Evolutionary conservation across 805 yeast species (phyloP).

Genomic region (Myxozyma melibiosi): DNA sequence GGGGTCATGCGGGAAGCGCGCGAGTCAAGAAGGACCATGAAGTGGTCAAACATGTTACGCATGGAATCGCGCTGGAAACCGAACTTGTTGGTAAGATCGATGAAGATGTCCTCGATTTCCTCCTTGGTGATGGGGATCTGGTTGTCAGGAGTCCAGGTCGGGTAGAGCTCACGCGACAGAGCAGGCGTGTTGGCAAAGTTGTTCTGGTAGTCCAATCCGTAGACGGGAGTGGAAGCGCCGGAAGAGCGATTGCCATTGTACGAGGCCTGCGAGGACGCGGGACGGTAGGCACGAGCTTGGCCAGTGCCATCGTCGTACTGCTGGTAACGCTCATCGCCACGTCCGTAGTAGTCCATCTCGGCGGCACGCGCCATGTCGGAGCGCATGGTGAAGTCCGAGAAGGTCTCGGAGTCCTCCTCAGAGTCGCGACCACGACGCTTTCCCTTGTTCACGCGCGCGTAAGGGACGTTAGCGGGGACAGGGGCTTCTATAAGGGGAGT

Average conservation of each 20-base stretch:
- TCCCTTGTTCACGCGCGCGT: constrained; percentile 24
- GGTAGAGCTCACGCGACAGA: constrained; percentile 73
- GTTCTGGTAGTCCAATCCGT: constrained; percentile 59
- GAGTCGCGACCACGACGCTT: constrained; percentile 35
- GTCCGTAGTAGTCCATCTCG: constrained; percentile 46
- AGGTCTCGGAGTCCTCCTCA: constrained; percentile 46
- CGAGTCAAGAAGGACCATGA: constrained; percentile 81
- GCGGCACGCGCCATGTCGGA: constrained; percentile 45
- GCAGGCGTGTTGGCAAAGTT: constrained; percentile 20
- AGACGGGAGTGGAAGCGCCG: constrained; percentile 93
- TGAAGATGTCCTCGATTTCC: constrained; percentile 64
- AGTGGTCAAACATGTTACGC: constrained; percentile 77
- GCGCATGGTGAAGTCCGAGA: constrained; percentile 49
- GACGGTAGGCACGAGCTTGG: constrained; percentile 40
- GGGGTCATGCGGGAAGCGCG: constrained; percentile 80
- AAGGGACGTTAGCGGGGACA: constrained; percentile 39
- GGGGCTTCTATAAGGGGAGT: constrained; percentile 36
- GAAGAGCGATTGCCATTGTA: constrained; percentile 84
- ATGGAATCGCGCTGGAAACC: constrained; percentile 84
- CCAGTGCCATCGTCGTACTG: constrained; percentile 29
- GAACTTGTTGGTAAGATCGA: constrained; percentile 60
- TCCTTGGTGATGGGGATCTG: constrained; percentile 73
- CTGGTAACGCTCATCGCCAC: constrained; percentile 39
- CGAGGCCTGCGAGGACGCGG: constrained; percentile 58
- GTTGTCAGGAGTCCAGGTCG: constrained; percentile 98